These are phyloP conservation scores for Grosmannia clavigera DNA, from an alignment of 2,329 filamentous ascomycete species.

Conservation along the genomic window DNA sequence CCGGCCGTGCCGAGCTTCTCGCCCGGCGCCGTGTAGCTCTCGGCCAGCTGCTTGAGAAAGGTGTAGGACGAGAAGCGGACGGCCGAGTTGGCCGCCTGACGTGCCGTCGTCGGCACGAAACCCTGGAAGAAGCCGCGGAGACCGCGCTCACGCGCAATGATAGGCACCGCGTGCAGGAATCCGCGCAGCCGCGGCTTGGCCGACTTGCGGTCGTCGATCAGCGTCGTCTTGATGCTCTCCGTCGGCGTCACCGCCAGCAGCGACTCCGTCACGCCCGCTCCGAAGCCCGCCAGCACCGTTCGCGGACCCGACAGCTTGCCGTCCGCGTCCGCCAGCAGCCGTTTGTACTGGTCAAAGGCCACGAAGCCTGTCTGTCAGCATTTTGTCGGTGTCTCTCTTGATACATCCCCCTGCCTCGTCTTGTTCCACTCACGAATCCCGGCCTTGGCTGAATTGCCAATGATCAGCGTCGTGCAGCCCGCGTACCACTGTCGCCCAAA, in stretches of 20 bases:
- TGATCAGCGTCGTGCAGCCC: slow-evolving; percentile 90
- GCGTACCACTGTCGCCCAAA: slow-evolving; percentile 96
- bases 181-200: slow-evolving; percentile 77
- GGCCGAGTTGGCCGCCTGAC: slow-evolving; percentile 90
- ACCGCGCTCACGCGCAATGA: slow-evolving; percentile 82
- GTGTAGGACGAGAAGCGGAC: slow-evolving; percentile 87
- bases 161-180: slow-evolving; percentile 77
- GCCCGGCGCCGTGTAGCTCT: slow-evolving; percentile 83
- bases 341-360: slow-evolving; percentile 91
- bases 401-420: background rate
- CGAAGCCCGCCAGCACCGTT: slow-evolving; percentile 87
- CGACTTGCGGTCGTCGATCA: slow-evolving; percentile 93
- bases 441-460: slow-evolving; percentile 93
- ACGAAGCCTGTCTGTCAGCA: slow-evolving; percentile 55
- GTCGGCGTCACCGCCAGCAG: slow-evolving; percentile 90
- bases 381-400: background rate
- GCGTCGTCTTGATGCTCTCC: slow-evolving; percentile 94
- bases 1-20: slow-evolving; percentile 83
- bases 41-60: slow-evolving; percentile 77
- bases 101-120: slow-evolving; percentile 85
- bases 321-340: slow-evolving; percentile 64
- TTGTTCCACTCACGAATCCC: slow-evolving; percentile 57
- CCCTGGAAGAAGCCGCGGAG: slow-evolving; percentile 92
- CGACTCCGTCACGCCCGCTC: slow-evolving; percentile 88
- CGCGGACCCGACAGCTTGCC: slow-evolving; percentile 83